Percentiles rank a stretch among this genome's conserved stretches.
Evolutionary conservation across 2,329 filamentous ascomycete species (phyloP).

Genomic region (Neoscytalidium dimidiatum): DNA sequence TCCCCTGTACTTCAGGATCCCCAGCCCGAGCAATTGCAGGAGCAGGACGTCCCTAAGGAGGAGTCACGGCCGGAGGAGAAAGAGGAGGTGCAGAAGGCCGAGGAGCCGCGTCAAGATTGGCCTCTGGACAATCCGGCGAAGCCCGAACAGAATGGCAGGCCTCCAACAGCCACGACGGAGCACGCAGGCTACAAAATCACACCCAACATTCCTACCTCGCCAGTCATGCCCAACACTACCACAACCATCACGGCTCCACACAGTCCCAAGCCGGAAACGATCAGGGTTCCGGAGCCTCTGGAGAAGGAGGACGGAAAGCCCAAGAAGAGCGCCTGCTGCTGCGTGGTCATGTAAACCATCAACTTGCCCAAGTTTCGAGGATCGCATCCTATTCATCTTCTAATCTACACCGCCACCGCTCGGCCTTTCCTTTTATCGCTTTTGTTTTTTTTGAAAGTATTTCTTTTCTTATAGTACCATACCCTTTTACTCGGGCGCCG

Average conservation of each 20-base stretch:
- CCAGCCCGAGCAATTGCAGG: slow-evolving; percentile 28
- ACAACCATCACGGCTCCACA: slow-evolving; percentile 2
- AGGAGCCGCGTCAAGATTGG: background rate
- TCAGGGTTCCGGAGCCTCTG: slow-evolving; percentile 56
- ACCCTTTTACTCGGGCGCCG: slow-evolving; percentile 16
- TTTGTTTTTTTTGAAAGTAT: background rate
- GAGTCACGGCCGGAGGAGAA: background rate
- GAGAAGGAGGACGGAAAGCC: slow-evolving; percentile 51
- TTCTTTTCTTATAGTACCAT: slow-evolving; percentile 18
- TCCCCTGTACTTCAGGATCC: slow-evolving; percentile 27
- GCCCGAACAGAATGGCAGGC: slow-evolving; percentile 12
- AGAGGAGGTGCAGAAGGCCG: background rate
- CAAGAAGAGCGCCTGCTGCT: slow-evolving; percentile 67
- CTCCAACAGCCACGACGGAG: slow-evolving; percentile 31
- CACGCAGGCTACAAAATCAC: slow-evolving; percentile 51
- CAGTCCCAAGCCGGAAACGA: slow-evolving; percentile 41
- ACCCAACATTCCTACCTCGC: slow-evolving; percentile 40
- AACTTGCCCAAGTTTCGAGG: background rate
- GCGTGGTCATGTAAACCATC: slow-evolving; percentile 68
- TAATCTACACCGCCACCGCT: background rate
- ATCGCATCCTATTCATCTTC: background rate
- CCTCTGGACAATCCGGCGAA: slow-evolving; percentile 1
- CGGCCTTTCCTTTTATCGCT: slow-evolving; percentile 6
- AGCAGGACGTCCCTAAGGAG: background rate
- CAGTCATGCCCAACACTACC: slow-evolving; percentile 19